Base-by-base conservation (phyloP, 192 early-diverging fungal species). In the Coemansia sp. region DNA sequence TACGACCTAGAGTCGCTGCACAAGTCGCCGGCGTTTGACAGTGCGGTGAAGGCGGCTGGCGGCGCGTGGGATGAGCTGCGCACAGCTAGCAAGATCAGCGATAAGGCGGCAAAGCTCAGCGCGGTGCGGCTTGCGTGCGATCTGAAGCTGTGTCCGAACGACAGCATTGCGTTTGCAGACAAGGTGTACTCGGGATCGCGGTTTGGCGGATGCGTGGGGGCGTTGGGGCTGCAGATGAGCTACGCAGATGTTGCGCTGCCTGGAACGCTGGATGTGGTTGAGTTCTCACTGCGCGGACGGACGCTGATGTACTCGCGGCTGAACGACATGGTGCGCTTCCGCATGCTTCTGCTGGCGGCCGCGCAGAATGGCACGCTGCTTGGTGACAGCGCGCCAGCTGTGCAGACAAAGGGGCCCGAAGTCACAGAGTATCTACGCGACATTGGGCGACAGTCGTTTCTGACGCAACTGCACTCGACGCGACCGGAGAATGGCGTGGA, bases 301-400 rank as follows among this genome's bases (percentile, higher is more conserved):
- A 83, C 69, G 52, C 69, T 83, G 39, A 10, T 83, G 67, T 83
- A 83, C 62, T 78, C 80, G 47, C 65, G 75, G 43, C 63, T 78
- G 21, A 76, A 83, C 51, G 80, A 83, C 45, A 60, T 77, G 37
- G 72, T 78, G 61, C 72, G 80, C 46, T 83, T 83, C 80, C 71
- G 80, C 5, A 61, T 75, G 16, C 64, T 73, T 6, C 66, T 68
- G 57, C 66, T 83, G 41, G 63, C 77, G 1, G 65, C 26, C 8
- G 42, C 65, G 26, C 5, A 16, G 16, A 65, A 70, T 21, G 77
- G 77, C 59, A 55, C 71, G 9, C 65, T 73, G 54, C 22, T 73
- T 15, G 41, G n/a, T 37, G 69, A 65, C 15, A 46, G 26, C 15
- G 22, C 55, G 12, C 22, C 41, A n/a, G n/a, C 54, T 16, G 55